These are phyloP conservation scores for Xanthoconium separans DNA, from an alignment of 1,284 basidiomycete genomes.

Conservation along the genomic window DNA sequence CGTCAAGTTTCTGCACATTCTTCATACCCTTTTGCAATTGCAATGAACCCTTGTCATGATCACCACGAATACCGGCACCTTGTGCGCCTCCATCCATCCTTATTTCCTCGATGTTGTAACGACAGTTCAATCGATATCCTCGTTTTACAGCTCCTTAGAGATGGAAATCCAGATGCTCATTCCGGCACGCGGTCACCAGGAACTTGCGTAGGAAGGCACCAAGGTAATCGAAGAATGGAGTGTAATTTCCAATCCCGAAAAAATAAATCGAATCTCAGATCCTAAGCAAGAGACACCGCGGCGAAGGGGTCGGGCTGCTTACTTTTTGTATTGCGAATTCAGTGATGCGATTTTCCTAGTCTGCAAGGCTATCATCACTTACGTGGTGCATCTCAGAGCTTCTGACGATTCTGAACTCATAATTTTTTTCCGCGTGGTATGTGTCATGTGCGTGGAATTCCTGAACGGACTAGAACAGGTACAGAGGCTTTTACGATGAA, in stretches of 20 bases:
- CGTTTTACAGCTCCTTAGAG: conserved; percentile 3
- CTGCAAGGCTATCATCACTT: conserved; percentile 29
- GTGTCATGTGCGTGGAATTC: conserved; percentile 1
- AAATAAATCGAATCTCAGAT: conserved; percentile 17
- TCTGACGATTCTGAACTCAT: conserved; percentile 13
- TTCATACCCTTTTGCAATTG: conserved; percentile 23
- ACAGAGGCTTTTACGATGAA: background rate
- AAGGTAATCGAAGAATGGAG: conserved; percentile 20
- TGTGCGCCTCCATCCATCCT: conserved; percentile 3
- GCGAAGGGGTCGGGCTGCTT: conserved; percentile 17
- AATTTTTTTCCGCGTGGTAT: conserved; percentile 9
- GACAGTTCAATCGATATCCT: conserved; percentile 15
- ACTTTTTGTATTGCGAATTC: conserved; percentile 16
- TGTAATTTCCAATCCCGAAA: conserved; percentile 21
- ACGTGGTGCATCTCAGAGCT: conserved; percentile 23
- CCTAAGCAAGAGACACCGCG: conserved; percentile 29
- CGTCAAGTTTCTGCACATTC: background rate
- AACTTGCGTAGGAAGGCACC: no score
- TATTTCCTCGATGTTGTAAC: conserved; percentile 24
- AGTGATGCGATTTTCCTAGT: conserved; percentile 20
- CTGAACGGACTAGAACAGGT: conserved; percentile 17
- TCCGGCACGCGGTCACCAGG: conserved; percentile 11
- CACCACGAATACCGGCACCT: conserved; percentile 12
- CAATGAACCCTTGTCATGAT: conserved; percentile 23
- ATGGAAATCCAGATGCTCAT: conserved; percentile 14